phyloP scores from a whole-genome alignment of 257 asterid species.

The Vinca minor region DNA sequence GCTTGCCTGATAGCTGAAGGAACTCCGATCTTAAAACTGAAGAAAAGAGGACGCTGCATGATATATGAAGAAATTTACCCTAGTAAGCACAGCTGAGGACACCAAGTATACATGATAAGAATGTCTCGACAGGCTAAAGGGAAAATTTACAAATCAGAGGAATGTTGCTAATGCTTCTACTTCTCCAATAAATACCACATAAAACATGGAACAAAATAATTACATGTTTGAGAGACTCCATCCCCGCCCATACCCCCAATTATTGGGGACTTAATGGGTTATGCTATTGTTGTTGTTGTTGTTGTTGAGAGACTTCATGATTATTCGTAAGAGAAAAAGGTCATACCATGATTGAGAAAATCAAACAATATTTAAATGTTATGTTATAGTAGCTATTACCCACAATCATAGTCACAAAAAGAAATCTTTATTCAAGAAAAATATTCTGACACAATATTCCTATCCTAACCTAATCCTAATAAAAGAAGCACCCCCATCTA shows the following conservation, averaged over 20 bases:
- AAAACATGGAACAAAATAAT: background rate
- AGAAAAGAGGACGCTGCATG: conserved; percentile 86
- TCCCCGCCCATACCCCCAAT: too few species aligned
- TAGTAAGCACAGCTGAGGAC: background rate
- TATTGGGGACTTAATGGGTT: too few species aligned
- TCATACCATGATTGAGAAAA: background rate
- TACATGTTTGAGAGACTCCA: background rate
- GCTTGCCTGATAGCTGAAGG: conserved; percentile 54
- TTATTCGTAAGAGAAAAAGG: background rate
- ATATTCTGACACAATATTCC: background rate
- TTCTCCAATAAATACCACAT: background rate
- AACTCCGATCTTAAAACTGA: conserved; percentile 83
- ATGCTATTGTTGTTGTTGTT: too few species aligned
- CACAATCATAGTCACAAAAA: background rate
- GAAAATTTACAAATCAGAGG: background rate
- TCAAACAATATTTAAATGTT: background rate
- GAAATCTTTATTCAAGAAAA: background rate
- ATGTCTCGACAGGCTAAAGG: too few species aligned
- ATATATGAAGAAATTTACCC: conserved; percentile 9
- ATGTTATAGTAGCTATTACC: too few species aligned
- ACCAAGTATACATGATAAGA: background rate
- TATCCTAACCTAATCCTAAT: background rate
- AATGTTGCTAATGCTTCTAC: background rate
- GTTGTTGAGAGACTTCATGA: background rate
- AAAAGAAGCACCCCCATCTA: background rate